These are phyloP conservation scores for Kodamaea derodonti DNA, from an alignment of 1,139 yeast species.

Conservation along the genomic window DNA sequence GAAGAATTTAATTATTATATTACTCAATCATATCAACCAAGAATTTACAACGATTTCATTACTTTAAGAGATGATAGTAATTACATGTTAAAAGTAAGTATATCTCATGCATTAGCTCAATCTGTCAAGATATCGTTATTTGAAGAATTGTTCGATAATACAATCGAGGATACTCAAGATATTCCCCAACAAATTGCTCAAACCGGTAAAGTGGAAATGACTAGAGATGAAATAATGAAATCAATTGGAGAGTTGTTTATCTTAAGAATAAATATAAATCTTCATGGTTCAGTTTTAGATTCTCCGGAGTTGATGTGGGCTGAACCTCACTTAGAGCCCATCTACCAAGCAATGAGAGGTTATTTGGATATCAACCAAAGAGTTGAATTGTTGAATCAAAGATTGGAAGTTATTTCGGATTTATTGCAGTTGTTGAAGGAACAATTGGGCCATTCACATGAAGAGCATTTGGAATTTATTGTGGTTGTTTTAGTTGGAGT, in stretches of 20 bases:
- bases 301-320: slow-evolving; percentile 99
- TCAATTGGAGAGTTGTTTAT: slow-evolving; percentile 94
- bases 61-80: slow-evolving; percentile 87
- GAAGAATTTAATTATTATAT: slow-evolving; percentile 94
- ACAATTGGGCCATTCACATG: slow-evolving; percentile 87
- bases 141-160: slow-evolving; percentile 92
- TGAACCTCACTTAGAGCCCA: slow-evolving; percentile 95
- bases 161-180: slow-evolving; percentile 94
- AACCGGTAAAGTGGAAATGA: slow-evolving; percentile 93
- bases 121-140: slow-evolving; percentile 90
- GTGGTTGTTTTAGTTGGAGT: slow-evolving; percentile 92
- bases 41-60: slow-evolving; percentile 92
- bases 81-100: slow-evolving; percentile 83
- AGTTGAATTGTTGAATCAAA: slow-evolving; percentile 81
- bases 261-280: slow-evolving; percentile 80
- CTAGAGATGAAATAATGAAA: slow-evolving; percentile 91
- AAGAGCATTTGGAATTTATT: slow-evolving; percentile 87
- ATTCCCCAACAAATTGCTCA: slow-evolving; percentile 94
- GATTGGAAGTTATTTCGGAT: slow-evolving; percentile 91
- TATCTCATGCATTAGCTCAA: slow-evolving; percentile 89
- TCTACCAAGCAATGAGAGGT: slow-evolving; percentile 93
- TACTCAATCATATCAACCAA: slow-evolving; percentile 88
- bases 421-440: slow-evolving; percentile 93
- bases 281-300: slow-evolving; percentile 93
- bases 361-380: slow-evolving; percentile 91